These are phyloP conservation scores for Volutella citrinella DNA, from an alignment of 2,329 filamentous ascomycete genomes.

Conservation along the genomic window DNA sequence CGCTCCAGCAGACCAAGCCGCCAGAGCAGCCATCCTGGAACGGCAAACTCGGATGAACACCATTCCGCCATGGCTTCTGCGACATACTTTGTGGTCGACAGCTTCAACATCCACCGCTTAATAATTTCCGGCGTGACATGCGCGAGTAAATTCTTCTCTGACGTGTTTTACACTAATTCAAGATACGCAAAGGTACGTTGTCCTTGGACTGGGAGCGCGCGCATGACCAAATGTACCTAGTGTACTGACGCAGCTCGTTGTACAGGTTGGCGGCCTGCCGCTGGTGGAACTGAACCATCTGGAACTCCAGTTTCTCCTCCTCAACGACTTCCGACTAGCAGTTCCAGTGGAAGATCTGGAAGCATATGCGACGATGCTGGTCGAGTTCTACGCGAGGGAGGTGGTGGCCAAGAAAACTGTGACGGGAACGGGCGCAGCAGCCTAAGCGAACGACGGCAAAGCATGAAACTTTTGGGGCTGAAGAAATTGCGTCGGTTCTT, in stretches of 20 bases:
- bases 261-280: slow-evolving; percentile 87
- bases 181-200: slow-evolving; percentile 88
- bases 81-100: slow-evolving; percentile 88
- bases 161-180: slow-evolving; percentile 99
- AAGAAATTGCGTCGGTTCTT: too few species aligned
- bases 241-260: slow-evolving; percentile 22
- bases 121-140: slow-evolving; percentile 97
- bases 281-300: slow-evolving; percentile 92
- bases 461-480: too few species aligned
- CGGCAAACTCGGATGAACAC: slow-evolving; percentile 21
- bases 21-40: slow-evolving; percentile 18
- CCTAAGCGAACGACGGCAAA: not conserved
- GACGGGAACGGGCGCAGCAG: too few species aligned
- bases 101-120: slow-evolving; percentile 95
- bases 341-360: slow-evolving; percentile 94
- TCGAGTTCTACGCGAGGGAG: slow-evolving; percentile 95
- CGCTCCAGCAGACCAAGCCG: slow-evolving; percentile 22
- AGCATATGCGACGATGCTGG: slow-evolving; percentile 96
- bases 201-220: too few species aligned
- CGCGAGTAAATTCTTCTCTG: slow-evolving; percentile 98
- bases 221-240: too few species aligned
- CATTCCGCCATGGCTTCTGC: slow-evolving; percentile 32
- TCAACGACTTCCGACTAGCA: slow-evolving; percentile 94
- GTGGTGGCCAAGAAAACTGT: slow-evolving; percentile 51
- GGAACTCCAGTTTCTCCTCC: slow-evolving; percentile 88